phyloP scores from a whole-genome alignment of 345 rosid species.

The Eutrema japonicum region DNA sequence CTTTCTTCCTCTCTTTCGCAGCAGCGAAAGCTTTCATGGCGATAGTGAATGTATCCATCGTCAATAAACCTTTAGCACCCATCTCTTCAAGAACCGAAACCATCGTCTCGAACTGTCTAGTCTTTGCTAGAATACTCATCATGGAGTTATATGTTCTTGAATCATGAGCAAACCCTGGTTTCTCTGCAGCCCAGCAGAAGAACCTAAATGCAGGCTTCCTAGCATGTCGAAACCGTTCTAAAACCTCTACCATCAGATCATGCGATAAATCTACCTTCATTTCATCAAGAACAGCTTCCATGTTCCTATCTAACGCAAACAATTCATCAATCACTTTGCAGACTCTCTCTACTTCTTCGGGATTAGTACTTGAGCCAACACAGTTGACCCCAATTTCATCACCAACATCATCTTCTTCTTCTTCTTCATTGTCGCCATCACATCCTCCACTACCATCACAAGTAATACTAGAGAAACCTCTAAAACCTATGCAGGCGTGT shows the following conservation, averaged over 20 bases:
- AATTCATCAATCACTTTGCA: constrained; percentile 92
- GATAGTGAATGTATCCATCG: constrained; percentile 72
- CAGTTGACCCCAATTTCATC: constrained; percentile 20
- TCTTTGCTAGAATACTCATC: constrained; percentile 79
- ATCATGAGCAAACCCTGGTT: constrained; percentile 63
- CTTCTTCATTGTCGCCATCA: constrained; percentile 33
- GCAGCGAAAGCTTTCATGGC: constrained; percentile 84
- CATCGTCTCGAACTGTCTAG: constrained; percentile 87
- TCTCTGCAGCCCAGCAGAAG: constrained; percentile 82
- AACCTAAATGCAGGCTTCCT: constrained; percentile 87
- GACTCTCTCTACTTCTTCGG: constrained; percentile 63
- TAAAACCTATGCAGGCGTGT: constrained; percentile 25
- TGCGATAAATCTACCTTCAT: constrained; percentile 58
- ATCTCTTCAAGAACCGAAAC: constrained; percentile 84
- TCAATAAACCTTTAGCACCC: constrained; percentile 65
- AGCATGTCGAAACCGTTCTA: constrained; percentile 72
- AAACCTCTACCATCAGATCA: constrained; percentile 62
- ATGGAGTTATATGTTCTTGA: constrained; percentile 75
- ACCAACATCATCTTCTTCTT: constrained; percentile 7
- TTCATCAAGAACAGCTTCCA: constrained; percentile 92
- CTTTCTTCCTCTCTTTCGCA: constrained; percentile 91
- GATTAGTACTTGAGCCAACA: constrained; percentile 46
- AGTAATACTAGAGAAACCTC: constrained; percentile 47
- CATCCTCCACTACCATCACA: constrained; percentile 4
- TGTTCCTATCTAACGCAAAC: constrained; percentile 76